Evolutionary conservation across 441 rosid genomes (phyloP).

Genomic region (Viola pubescens): DNA sequence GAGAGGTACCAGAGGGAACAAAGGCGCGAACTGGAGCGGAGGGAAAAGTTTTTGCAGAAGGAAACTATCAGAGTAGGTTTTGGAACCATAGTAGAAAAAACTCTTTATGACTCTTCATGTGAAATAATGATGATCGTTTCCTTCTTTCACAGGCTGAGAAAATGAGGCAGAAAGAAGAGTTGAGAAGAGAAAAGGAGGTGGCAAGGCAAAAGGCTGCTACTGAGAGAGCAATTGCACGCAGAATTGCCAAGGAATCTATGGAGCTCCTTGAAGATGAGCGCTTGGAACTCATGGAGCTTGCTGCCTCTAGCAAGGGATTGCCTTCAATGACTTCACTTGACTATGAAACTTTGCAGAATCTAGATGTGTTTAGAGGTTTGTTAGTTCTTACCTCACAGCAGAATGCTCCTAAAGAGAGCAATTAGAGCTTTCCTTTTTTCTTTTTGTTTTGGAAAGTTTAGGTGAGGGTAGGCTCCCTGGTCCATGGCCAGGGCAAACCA

Average conservation of each 20-base stretch:
- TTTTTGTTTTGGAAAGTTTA: no score
- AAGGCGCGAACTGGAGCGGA: constrained; percentile 79
- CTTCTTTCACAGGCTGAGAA: constrained; percentile 59
- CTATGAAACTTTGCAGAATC: constrained; percentile 66
- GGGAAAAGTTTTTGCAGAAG: constrained; percentile 80
- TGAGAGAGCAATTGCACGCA: constrained; percentile 88
- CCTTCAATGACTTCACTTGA: constrained; percentile 62
- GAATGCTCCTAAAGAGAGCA: no score
- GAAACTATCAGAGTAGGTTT: constrained; percentile 65
- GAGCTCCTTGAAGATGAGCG: constrained; percentile 86
- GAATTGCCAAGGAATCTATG: constrained; percentile 80
- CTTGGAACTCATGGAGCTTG: constrained; percentile 89
- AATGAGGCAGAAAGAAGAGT: constrained; percentile 78
- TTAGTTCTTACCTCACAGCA: constrained; percentile 3
- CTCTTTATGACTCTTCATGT: constrained; percentile 2
- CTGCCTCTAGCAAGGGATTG: constrained; percentile 61
- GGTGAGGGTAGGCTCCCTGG: no score
- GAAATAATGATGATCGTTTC: not conserved
- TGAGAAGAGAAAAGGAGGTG: constrained; percentile 71
- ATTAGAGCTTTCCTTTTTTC: no score
- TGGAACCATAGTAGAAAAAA: not conserved
- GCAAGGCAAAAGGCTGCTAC: constrained; percentile 88
- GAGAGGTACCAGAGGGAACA: constrained; percentile 83
- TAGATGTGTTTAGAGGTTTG: constrained; percentile 66
- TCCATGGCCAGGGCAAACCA: no score